A percentile compares a stretch with the other conserved stretches of the same genome.
Evolutionary conservation across 192 early-diverging fungal genomes (phyloP).

Genomic region (Diversispora epigaea): DNA sequence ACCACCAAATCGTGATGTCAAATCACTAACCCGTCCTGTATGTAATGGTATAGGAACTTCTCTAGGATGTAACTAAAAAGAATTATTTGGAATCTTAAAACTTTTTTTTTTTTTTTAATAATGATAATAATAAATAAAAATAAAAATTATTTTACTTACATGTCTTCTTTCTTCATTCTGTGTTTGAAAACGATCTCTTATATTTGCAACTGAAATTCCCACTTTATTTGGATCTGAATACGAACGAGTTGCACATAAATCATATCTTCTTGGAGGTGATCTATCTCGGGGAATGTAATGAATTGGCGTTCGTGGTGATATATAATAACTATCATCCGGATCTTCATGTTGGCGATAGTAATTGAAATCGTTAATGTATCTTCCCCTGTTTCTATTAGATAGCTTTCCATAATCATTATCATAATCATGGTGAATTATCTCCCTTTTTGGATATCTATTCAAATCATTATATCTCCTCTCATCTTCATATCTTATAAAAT

Average conservation of each 20-base stretch:
- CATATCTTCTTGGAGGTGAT: background rate
- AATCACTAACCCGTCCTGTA: slow-evolving; percentile 1
- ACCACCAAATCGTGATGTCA: slow-evolving; percentile 7
- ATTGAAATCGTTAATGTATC: too few species aligned
- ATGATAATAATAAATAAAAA: background rate
- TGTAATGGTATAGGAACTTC: background rate
- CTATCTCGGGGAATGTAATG: background rate
- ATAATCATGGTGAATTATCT: too few species aligned
- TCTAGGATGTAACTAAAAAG: background rate
- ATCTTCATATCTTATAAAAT: too few species aligned
- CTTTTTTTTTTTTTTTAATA: too few species aligned
- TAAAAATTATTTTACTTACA: background rate
- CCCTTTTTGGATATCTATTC: too few species aligned
- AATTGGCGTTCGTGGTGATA: too few species aligned
- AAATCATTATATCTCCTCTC: too few species aligned
- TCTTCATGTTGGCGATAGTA: too few species aligned
- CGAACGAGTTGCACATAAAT: background rate
- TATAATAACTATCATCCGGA: too few species aligned
- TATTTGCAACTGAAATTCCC: background rate
- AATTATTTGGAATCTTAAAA: too few species aligned
- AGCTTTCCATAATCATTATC: too few species aligned
- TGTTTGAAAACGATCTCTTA: background rate
- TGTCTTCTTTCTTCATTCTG: background rate
- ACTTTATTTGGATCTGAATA: background rate
- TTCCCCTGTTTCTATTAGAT: too few species aligned